Percentiles rank a stretch among this genome's conserved stretches.
phyloP scores from a whole-genome alignment of 148 eudicot genomes.

The Camellia granthamiana region DNA sequence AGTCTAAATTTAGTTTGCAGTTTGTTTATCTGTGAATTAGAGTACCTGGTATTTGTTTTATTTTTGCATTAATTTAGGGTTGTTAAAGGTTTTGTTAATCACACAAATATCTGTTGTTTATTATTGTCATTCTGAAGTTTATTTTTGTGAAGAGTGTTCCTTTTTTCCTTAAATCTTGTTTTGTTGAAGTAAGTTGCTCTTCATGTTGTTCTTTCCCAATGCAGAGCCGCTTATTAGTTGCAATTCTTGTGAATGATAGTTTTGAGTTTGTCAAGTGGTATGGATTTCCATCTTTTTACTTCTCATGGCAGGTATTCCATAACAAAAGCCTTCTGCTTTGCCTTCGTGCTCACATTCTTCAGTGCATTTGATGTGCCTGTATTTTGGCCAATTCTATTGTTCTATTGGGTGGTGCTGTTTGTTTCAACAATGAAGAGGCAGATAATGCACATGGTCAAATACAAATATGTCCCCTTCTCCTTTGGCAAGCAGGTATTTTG shows the following conservation, averaged over 20 bases:
- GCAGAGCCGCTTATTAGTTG: background rate
- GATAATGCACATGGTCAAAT: slow-evolving; percentile 61
- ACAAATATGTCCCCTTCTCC: slow-evolving; percentile 58
- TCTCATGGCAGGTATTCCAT: slow-evolving; percentile 44
- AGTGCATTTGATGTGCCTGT: slow-evolving; percentile 59
- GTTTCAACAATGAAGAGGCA: slow-evolving; percentile 61
- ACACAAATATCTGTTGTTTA: too few relatives aligned
- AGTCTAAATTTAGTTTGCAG: too few relatives aligned
- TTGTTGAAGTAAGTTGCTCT: background rate
- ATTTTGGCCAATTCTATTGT: slow-evolving; percentile 58
- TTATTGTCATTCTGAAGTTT: too few relatives aligned
- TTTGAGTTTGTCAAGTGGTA: background rate
- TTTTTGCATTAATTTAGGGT: background rate
- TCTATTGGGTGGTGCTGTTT: slow-evolving; percentile 51
- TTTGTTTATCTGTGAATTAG: too few relatives aligned
- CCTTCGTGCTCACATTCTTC: slow-evolving; percentile 54
- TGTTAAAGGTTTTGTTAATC: background rate
- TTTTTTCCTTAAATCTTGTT: background rate
- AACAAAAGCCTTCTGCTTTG: slow-evolving; percentile 49
- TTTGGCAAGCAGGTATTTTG: slow-evolving; percentile 45
- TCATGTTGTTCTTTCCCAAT: background rate
- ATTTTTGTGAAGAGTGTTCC: too few relatives aligned
- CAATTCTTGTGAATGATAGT: background rate
- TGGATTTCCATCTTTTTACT: background rate
- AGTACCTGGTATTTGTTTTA: background rate